Base-by-base conservation (phyloP, 768 basidiomycete species). In the Serendipita sp. region DNA sequence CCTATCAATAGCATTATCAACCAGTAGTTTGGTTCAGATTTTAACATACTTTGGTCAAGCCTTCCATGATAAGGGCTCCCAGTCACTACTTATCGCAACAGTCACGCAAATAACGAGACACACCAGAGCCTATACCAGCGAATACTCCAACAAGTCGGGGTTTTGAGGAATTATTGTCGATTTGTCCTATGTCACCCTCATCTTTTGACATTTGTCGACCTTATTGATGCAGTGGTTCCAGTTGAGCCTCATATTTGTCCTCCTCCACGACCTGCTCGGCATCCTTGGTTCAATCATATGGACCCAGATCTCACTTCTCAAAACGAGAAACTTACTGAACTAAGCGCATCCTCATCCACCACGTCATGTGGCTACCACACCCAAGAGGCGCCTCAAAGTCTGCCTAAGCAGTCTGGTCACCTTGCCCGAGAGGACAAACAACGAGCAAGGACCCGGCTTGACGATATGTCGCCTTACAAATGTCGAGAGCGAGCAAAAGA, bases 1-100 rank as follows among this genome's bases (percentile, higher is more conserved):
- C 83, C 82, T 85, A 63, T 53, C 60, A 42, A 30, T 33, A 31
- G 17, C 3, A 60, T 20, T 17, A 53, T 48, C 41, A 38, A 34
- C 31, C 38, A 28, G 17, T 44, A 61, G 17, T 16, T 7, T 13
- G 44, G 28, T 41, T 14, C 62, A n/a, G 41, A 26, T 42, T 42
- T 61, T 13, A n/a, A 41, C 31, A 20, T 51, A 65, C 65, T 62
- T 65, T 66, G 2, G 65, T 63, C 9, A 66, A 50, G 11, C 66
- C 65, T 66, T 64, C 14, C 41, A 64, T 13, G 30, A n/a, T 5
- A 30, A 41, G n/a, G n/a, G n/a, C 51, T 17, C 7, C 34, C 20
- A 38, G 38, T 62, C 24, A 24, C 28, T 26, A 28, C 22, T 16
- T 24, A 38, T 45, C 22, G 26, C 2, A 24, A 61, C 33, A 42